These are phyloP conservation scores for Pouteria glomerata DNA, from an alignment of 148 eudicot species.

Conservation along the genomic window DNA sequence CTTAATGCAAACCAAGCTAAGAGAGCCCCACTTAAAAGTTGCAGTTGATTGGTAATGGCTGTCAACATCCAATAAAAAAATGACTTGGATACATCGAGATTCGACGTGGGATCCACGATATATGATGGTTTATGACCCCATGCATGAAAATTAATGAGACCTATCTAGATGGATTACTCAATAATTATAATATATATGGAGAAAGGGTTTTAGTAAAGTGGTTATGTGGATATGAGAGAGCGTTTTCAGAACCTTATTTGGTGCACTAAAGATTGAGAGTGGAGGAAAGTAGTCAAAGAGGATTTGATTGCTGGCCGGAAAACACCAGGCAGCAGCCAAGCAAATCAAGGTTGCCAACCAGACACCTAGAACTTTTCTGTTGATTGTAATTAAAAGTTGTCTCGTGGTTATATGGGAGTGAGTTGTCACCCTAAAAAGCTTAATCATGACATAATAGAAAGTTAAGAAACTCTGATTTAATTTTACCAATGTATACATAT, in stretches of 20 bases:
- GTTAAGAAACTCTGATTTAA: conserved; percentile 14
- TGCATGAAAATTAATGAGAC: conserved; percentile 3
- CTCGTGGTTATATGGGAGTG: conserved; percentile 12
- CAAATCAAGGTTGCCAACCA: conserved; percentile 9
- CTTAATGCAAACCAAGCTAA: no score
- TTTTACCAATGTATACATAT: no score
- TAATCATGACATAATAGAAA: conserved; percentile 19
- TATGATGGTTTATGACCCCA: conserved; percentile 7
- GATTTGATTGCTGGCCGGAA: conserved; percentile 25
- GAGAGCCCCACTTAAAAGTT: no score
- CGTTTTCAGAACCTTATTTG: background rate
- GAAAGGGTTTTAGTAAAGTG: background rate
- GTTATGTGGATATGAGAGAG: background rate
- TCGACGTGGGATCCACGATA: background rate
- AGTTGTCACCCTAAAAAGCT: conserved; percentile 24
- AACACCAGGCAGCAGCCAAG: conserved; percentile 6
- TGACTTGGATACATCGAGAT: background rate
- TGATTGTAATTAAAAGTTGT: conserved; percentile 11
- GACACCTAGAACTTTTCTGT: background rate
- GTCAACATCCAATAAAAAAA: background rate
- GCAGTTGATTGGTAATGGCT: background rate
- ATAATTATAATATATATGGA: conserved; percentile 4
- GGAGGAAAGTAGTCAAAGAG: conserved; percentile 7
- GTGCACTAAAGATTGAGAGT: background rate
- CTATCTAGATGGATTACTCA: background rate